A percentile compares a stretch with the other conserved stretches of the same genome.
Evolutionary conservation across 1,139 yeast genomes (phyloP).

Genomic region (Pneumocystis jirovecii): DNA sequence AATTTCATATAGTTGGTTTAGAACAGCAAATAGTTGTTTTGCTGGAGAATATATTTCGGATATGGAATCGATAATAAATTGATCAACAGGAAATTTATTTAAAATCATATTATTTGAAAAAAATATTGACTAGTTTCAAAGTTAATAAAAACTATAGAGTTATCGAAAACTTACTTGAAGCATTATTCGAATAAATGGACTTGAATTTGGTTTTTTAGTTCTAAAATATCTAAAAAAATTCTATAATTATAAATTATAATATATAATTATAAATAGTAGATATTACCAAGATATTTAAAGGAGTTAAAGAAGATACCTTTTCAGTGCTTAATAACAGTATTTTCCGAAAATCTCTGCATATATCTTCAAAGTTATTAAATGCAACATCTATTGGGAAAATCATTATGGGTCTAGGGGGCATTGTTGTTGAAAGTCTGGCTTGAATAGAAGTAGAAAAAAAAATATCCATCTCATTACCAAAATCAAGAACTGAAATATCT

Average conservation of each 20-base stretch:
- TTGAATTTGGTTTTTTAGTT: constrained; percentile 4
- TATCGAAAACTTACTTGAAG: constrained; percentile 3
- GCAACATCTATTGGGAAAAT: constrained; percentile 5
- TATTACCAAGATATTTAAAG: neutral
- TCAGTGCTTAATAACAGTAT: neutral
- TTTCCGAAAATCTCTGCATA: constrained; percentile 4
- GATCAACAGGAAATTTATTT: neutral
- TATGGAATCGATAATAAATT: constrained; percentile 3
- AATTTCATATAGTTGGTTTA: neutral
- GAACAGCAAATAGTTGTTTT: constrained; percentile 5
- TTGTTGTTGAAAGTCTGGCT: constrained; percentile 7
- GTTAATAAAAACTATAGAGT: constrained; percentile 1
- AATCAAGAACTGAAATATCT: constrained; percentile 2
- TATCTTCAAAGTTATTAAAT: neutral
- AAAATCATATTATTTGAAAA: constrained; percentile 3
- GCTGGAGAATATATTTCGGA: constrained; percentile 5
- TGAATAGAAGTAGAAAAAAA: constrained; percentile 3
- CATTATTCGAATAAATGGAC: neutral
- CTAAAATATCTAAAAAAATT: constrained; percentile 1
- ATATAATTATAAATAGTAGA: neutral
- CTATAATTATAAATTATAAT: neutral
- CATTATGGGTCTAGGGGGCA: constrained; percentile 11
- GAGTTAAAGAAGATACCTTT: neutral
- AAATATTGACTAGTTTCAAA: constrained; percentile 2
- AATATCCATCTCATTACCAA: neutral